Evolutionary conservation across 2,329 filamentous ascomycete genomes (phyloP), one percentile per base, ranked within the genome.

Genomic region (Atkinsonella hypoxylon): DNA sequence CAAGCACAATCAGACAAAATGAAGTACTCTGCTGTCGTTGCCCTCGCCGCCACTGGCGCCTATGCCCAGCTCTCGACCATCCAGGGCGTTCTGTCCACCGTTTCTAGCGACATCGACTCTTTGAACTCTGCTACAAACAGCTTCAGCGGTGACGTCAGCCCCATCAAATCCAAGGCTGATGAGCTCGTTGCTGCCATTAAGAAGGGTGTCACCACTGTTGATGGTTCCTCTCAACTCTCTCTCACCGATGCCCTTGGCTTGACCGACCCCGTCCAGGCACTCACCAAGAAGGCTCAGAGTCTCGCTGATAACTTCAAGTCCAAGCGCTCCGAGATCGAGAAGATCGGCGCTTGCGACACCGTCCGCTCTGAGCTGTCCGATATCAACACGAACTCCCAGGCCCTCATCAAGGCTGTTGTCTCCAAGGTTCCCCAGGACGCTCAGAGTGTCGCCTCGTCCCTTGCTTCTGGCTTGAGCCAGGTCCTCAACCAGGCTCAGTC

Each of bases 351-450:
- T 4, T 66, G 64, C 56, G 53, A 51, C 18, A 52, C 56, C 39
- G 57, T 62, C 43, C 56, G 57, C 46, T 22, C 54, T n/a, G 51
- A 61, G 49, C 49, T 63, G 31, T 42, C n/a, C 30, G 50, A 57
- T 45, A 57, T 65, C 50, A 58, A 57, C 55, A 44, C 32, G 2
- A 54, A 54, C 49, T 59, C 60, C 4, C 42, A 60, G 51, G 51
- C 49, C n/a, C 61, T 66, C 22, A 65, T 64, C 50, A 51, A 59
- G n/a, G 50, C 61, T 34, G 55, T 63, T 38, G 58, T 66, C 18
- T 26, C 30, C 47, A 65, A 65, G 58, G 59, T 64, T 2, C 63
- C 63, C 31, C 47, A 54, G 17, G 58, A 54, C 8, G 59, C 59
- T 15, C 64, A 63, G 56, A 32, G 45, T 20, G 56, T 66, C 43